Conservation (phyloP, 768 basidiomycete species). For the Amanita polypyramis region DNA sequence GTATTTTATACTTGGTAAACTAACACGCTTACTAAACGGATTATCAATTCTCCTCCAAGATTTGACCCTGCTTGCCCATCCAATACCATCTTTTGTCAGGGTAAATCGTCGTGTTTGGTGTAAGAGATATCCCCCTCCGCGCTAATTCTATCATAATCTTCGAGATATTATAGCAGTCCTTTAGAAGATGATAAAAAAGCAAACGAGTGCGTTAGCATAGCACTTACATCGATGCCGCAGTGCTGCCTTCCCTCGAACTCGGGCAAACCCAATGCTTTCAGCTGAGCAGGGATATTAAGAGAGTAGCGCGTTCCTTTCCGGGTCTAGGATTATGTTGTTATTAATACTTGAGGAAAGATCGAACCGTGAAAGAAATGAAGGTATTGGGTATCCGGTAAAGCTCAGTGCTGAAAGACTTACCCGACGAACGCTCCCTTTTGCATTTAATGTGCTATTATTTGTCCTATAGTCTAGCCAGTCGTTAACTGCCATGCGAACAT, state of each 20-base stretch:
- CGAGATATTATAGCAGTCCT: conserved; percentile 80
- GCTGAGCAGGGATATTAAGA: conserved; percentile 67
- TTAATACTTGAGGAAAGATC: neutral
- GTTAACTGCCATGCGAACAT: conserved; percentile 55
- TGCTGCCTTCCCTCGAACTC: conserved; percentile 80
- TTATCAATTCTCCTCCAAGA: conserved; percentile 24
- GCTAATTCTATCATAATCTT: conserved; percentile 77
- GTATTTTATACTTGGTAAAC: neutral
- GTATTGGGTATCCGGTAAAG: neutral
- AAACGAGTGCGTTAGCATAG: neutral
- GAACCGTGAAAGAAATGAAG: neutral
- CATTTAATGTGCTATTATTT: conserved; percentile 11
- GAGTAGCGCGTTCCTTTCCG: conserved; percentile 16
- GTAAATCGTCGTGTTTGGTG: conserved; percentile 64
- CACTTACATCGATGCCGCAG: conserved; percentile 82
- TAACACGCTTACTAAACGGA: neutral
- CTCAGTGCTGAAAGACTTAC: neutral
- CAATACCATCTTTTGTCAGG: conserved; percentile 65
- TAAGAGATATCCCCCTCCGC: conserved; percentile 50
- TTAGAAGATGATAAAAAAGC: conserved; percentile 9
- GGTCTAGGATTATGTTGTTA: neutral
- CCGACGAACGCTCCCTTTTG: conserved; percentile 13
- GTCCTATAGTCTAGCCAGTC: conserved; percentile 27
- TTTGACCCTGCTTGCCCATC: conserved; percentile 73
- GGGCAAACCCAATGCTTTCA: conserved; percentile 58